phyloP scores from a whole-genome alignment of 192 early-diverging fungal species.

The Backusella macrospora region DNA sequence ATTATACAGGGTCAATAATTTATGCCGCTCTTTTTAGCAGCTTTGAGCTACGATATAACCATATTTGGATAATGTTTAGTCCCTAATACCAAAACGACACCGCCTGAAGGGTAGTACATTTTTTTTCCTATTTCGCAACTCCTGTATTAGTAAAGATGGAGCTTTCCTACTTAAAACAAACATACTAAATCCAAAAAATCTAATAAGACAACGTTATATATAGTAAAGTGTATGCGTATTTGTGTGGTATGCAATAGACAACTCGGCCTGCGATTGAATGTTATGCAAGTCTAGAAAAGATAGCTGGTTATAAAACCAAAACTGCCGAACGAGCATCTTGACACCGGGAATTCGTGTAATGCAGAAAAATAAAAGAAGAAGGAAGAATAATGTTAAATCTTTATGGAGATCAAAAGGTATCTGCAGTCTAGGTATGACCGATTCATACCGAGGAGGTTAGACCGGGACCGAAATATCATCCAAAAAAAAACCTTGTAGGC shows the following conservation, averaged over 20 bases:
- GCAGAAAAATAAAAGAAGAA: background rate
- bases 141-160: background rate
- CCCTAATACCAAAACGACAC: slow-evolving; percentile 9
- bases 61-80: slow-evolving; percentile 8
- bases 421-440: slow-evolving; percentile 15
- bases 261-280: background rate
- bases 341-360: background rate
- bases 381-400: background rate
- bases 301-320: background rate
- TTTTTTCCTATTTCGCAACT: background rate
- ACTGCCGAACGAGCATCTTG: background rate
- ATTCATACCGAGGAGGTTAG: slow-evolving; percentile 12
- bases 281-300: background rate
- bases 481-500: slow-evolving; percentile 9
- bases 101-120: background rate
- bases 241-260: background rate
- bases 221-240: background rate
- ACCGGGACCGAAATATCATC: slow-evolving; percentile 11
- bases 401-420: background rate
- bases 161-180: slow-evolving; percentile 8
- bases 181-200: background rate
- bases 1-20: background rate
- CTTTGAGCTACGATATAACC: slow-evolving; percentile 2
- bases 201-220: background rate
- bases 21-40: background rate